phyloP scores from a whole-genome alignment of 345 rosid genomes.

The Gossypium bickii region DNA sequence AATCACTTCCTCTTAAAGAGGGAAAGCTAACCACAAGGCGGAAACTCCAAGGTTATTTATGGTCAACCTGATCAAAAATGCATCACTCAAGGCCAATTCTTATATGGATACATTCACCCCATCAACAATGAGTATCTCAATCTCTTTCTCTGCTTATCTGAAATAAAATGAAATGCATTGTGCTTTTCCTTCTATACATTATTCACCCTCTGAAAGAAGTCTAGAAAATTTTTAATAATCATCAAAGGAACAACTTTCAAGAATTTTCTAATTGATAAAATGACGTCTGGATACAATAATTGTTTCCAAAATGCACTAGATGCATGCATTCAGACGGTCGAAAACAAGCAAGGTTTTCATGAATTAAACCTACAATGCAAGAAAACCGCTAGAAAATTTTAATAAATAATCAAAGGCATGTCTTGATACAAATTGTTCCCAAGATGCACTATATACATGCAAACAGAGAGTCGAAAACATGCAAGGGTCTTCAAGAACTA shows the following conservation, averaged over 20 bases:
- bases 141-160: neutral
- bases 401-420: neutral
- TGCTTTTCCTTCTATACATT: neutral
- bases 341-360: neutral
- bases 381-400: neutral
- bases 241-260: neutral
- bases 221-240: neutral
- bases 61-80: neutral
- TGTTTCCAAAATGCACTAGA: neutral
- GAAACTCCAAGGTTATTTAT: neutral
- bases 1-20: neutral
- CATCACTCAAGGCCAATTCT: neutral
- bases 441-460: neutral
- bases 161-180: neutral
- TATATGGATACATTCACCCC: neutral
- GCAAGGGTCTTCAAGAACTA: neutral
- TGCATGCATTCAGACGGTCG: neutral
- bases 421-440: neutral
- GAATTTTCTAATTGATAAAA: neutral
- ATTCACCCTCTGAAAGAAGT: neutral
- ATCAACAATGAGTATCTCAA: neutral
- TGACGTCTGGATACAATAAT: neutral
- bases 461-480: neutral
- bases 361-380: neutral
- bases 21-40: neutral